These are phyloP conservation scores for Penicillium aurantiogriseum DNA, from an alignment of 2,329 filamentous ascomycete genomes.

Conservation along the genomic window DNA sequence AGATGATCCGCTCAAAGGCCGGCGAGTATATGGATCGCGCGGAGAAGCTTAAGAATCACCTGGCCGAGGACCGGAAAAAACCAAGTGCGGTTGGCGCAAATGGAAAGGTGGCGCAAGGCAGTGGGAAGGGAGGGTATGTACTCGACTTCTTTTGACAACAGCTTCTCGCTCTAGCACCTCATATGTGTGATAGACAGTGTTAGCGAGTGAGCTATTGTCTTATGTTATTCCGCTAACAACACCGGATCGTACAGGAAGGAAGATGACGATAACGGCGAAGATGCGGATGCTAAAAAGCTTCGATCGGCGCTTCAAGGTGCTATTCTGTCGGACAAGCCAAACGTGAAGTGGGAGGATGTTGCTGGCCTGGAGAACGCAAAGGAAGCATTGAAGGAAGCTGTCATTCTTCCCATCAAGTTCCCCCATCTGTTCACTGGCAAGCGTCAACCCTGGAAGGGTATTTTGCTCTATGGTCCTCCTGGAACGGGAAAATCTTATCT, in stretches of 20 bases:
- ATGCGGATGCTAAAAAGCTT: slow-evolving; percentile 94
- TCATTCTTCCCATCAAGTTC: slow-evolving; percentile 97
- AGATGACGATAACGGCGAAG: slow-evolving; percentile 64
- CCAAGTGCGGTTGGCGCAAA: slow-evolving; percentile 53
- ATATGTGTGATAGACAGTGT: neutral
- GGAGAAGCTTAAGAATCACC: slow-evolving; percentile 92
- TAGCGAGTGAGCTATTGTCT: neutral
- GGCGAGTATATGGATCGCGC: slow-evolving; percentile 98
- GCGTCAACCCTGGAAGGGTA: slow-evolving; percentile 97
- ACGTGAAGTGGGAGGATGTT: slow-evolving; percentile 97
- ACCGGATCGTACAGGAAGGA: slow-evolving; percentile 39
- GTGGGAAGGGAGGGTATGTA: slow-evolving; percentile 56
- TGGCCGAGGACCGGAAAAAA: slow-evolving; percentile 59
- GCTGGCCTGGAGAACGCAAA: slow-evolving; percentile 92
- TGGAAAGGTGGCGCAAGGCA: slow-evolving; percentile 51
- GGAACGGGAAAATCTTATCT: slow-evolving; percentile 98
- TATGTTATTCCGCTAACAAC: slow-evolving; percentile 6
- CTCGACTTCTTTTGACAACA: neutral
- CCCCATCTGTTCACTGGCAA: slow-evolving; percentile 95
- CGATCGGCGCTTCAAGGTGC: slow-evolving; percentile 86
- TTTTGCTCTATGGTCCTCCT: slow-evolving; percentile 90
- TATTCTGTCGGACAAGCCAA: slow-evolving; percentile 91
- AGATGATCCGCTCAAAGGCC: slow-evolving; percentile 94
- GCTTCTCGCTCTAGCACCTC: neutral
- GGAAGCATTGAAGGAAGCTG: slow-evolving; percentile 95